phyloP scores from a whole-genome alignment of 371 early-diverging fungal species.

The Haplosporangium sp. region DNA sequence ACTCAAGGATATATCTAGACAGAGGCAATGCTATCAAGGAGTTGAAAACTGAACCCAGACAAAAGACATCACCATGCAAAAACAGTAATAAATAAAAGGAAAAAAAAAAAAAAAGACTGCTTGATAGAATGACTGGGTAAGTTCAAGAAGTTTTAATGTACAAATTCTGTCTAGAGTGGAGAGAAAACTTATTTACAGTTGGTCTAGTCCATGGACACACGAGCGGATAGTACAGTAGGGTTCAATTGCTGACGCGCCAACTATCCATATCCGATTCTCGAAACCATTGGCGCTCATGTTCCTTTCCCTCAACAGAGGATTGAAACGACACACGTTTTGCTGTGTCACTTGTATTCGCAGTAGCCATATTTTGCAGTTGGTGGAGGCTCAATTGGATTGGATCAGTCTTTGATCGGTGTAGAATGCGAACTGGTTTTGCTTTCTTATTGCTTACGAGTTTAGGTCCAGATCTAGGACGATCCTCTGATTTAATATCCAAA shows the following conservation, averaged over 20 bases:
- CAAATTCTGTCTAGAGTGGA: background rate
- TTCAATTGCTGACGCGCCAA: conserved; percentile 34
- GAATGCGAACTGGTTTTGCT: background rate
- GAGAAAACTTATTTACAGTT: conserved; percentile 6
- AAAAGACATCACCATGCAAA: conserved; percentile 1
- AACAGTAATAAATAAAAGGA: background rate
- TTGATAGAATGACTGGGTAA: background rate
- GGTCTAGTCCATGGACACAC: background rate
- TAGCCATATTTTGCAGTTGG: background rate
- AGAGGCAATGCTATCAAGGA: background rate
- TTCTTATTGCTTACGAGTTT: background rate
- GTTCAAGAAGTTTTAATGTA: conserved; percentile 1
- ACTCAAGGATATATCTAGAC: background rate
- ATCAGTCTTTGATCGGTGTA: conserved; percentile 29
- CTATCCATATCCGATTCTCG: conserved; percentile 30
- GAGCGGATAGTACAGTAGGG: background rate
- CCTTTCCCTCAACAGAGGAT: conserved; percentile 1
- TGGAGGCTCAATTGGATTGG: conserved; percentile 3
- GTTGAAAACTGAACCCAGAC: background rate
- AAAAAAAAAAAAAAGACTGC: background rate
- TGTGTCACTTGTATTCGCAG: too few relatives aligned
- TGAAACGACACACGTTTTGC: conserved; percentile 23
- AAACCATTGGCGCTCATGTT: conserved; percentile 36
- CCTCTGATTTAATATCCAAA: conserved; percentile 1
- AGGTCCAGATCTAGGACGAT: conserved; percentile 2